phyloP scores from a whole-genome alignment of 805 yeast species.

The Yamadazyma paraphyllophila region DNA sequence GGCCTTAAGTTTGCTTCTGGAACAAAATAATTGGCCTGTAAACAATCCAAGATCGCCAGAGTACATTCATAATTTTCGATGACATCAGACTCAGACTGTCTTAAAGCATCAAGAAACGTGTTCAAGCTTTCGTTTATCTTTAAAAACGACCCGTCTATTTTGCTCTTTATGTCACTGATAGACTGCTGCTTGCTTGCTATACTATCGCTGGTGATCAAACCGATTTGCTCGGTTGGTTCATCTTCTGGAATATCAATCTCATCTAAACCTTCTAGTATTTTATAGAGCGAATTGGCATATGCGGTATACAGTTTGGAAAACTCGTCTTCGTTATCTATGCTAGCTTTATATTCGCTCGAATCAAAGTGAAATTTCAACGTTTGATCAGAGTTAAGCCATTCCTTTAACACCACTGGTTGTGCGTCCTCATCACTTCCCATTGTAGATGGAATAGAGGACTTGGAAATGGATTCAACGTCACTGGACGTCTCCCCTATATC shows the following conservation, averaged over 20 bases:
- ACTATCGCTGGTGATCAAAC: conserved; percentile 25
- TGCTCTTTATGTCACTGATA: background rate
- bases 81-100: conserved; percentile 25
- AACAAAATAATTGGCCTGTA: conserved; percentile 51
- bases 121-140: conserved; percentile 28
- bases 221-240: conserved; percentile 26
- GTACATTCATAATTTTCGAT: conserved; percentile 37
- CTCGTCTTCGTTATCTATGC: conserved; percentile 37
- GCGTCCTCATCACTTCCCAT: conserved; percentile 11
- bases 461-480: conserved; percentile 27
- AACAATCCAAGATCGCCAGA: conserved; percentile 54
- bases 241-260: conserved; percentile 17
- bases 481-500: conserved; percentile 38
- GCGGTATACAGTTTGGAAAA: conserved; percentile 41
- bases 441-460: conserved; percentile 13
- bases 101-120: conserved; percentile 21
- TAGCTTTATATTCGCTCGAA: conserved; percentile 36
- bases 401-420: conserved; percentile 42
- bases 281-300: conserved; percentile 51
- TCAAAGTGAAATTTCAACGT: conserved; percentile 40
- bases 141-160: conserved; percentile 24
- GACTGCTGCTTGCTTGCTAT: background rate
- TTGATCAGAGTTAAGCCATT: conserved; percentile 42
- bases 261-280: conserved; percentile 44
- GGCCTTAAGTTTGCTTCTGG: conserved; percentile 39